Evolutionary conservation across 306 rosid genomes (phyloP).

Genomic region (Trifolium pratense): DNA sequence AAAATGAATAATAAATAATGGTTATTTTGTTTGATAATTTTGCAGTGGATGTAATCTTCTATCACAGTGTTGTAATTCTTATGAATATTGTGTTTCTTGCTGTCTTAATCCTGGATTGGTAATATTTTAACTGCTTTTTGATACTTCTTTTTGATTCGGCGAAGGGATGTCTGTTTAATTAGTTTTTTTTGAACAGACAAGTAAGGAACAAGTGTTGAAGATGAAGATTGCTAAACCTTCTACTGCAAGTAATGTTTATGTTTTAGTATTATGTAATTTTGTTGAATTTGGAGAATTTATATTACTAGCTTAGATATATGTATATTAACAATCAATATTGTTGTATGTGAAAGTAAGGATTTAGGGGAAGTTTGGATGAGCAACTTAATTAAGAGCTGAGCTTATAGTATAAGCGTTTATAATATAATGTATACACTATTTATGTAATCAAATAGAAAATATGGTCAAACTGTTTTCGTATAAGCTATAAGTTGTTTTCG

Average conservation of each 20-base stretch:
- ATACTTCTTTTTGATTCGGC: neutral
- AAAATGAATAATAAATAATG: neutral
- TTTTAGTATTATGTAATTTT: slow-evolving; percentile 29
- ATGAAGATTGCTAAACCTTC: slow-evolving; percentile 74
- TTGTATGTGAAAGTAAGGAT: slow-evolving; percentile 24
- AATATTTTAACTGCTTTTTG: slow-evolving; percentile 38
- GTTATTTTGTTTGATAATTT: neutral
- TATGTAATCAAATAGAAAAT: neutral
- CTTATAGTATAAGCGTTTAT: neutral
- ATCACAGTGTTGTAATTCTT: slow-evolving; percentile 88
- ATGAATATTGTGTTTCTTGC: slow-evolving; percentile 95
- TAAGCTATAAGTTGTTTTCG: no score
- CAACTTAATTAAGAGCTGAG: neutral
- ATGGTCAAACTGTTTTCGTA: neutral
- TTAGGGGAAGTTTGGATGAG: neutral
- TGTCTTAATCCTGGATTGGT: slow-evolving; percentile 83
- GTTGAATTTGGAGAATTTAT: slow-evolving; percentile 20
- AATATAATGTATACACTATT: neutral
- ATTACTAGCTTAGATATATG: neutral
- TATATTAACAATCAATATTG: neutral
- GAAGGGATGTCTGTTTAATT: slow-evolving; percentile 1
- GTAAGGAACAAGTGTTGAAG: slow-evolving; percentile 61
- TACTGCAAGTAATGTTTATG: slow-evolving; percentile 68
- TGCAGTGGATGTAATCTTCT: slow-evolving; percentile 83
- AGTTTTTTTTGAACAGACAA: slow-evolving; percentile 55